Evolutionary conservation across 2,329 filamentous ascomycete genomes (phyloP), one percentile per base, ranked within the genome.

Genomic region (Stachybotrys chartarum): DNA sequence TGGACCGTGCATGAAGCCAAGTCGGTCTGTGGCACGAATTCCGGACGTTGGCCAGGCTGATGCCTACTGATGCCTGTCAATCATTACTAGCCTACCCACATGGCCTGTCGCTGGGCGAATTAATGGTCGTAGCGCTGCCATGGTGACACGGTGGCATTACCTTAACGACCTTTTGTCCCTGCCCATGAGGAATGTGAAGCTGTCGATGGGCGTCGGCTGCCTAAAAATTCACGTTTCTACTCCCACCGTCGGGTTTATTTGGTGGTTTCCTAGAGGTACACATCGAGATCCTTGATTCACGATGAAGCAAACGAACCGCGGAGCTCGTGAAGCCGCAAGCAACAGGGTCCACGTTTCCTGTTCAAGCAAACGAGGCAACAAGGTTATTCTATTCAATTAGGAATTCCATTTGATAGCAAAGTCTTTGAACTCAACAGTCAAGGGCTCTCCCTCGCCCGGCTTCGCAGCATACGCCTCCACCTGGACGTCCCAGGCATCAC

Each of bases 381-480:
- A 42, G 10, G 14, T 42, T 42, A 12, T 10, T 10, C n/a, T 12
- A 10, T 47, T 14, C 45, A n/a, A 31, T 30, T 45, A 51, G 5
- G 50, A 30, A 14, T 54, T 54, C 73, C 74, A 77, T 55, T 79
- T 73, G 39, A 85, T 73, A 51, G 78, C 69, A 54, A 84, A 72
- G 50, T 77, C 76, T 56, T 69, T 54, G 18, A 54, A 54, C 31
- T 50, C 53, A 8, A 42, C 53, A 16, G 17, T 45, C 17, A 54
- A 18, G 11, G 53, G 53, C 17, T 31, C 24, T 11, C 53, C 53
- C 30, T 50, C n/a, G 18, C 47, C 30, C 50, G 53, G 53, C 30
- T 54, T 54, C 17, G 46, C 45, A 35, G 53, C 53, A 30, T 54
- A 54, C 11, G 53, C 53, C 46, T 54, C 53, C 12, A 54, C 53